These are phyloP conservation scores for Pseudozyma hubeiensis DNA, from an alignment of 1,284 basidiomycete genomes.

Conservation along the genomic window DNA sequence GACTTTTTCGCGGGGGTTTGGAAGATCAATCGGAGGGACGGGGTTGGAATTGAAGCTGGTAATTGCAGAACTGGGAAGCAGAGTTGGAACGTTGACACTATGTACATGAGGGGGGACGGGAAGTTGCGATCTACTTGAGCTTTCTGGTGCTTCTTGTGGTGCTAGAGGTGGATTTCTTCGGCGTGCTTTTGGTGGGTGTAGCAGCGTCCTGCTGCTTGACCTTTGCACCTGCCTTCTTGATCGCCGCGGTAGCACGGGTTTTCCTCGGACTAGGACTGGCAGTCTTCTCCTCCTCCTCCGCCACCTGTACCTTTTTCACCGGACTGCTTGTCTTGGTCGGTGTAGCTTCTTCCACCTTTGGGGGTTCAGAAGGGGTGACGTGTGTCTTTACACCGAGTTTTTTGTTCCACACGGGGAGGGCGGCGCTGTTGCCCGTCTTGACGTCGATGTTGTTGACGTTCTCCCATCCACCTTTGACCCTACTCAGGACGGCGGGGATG, in stretches of 20 bases:
- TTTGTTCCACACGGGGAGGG: constrained; percentile 89
- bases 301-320: background rate
- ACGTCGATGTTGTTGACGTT: constrained; percentile 90
- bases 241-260: constrained; percentile 11
- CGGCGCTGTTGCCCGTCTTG: constrained; percentile 87
- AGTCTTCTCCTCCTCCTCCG: constrained; percentile 9
- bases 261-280: constrained; percentile 14
- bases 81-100: too few species aligned
- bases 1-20: too few species aligned
- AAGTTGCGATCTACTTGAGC: constrained; percentile 7
- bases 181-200: constrained; percentile 18
- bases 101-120: too few species aligned
- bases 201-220: background rate
- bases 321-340: background rate
- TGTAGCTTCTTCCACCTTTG: background rate
- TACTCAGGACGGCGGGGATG: constrained; percentile 79
- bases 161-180: constrained; percentile 12
- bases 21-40: too few species aligned
- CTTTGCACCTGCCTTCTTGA: background rate
- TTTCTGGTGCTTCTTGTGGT: constrained; percentile 14
- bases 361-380: constrained; percentile 6
- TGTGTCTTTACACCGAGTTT: constrained; percentile 72
- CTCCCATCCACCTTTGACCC: constrained; percentile 83
- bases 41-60: too few species aligned
- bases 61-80: too few species aligned